Conservation (phyloP, 2,329 filamentous ascomycete genomes). For the Gnomoniopsis sp. region DNA sequence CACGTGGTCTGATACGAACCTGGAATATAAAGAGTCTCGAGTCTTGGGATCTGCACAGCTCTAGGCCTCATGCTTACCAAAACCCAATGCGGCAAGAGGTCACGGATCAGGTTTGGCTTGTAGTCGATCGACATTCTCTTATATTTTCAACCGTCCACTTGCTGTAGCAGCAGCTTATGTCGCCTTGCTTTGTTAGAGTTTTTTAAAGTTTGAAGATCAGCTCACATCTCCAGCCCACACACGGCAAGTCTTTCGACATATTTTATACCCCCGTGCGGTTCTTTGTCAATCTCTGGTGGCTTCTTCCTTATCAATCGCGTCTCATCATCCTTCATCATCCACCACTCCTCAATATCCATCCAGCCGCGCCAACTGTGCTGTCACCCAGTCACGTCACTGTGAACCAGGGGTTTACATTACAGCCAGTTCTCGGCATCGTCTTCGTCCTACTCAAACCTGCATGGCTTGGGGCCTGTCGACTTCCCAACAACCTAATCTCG, state of each 20-base stretch:
- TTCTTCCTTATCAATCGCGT: not conserved
- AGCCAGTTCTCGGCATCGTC: not conserved
- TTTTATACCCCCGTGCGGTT: not conserved
- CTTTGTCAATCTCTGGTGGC: not conserved
- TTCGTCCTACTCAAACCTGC: not conserved
- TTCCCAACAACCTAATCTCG: not conserved
- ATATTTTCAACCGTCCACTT: too few relatives aligned
- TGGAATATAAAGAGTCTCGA: not conserved
- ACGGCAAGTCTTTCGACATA: not conserved
- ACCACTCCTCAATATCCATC: not conserved
- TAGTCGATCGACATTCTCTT: not conserved
- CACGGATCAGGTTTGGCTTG: not conserved
- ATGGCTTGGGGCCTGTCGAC: not conserved
- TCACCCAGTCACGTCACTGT: not conserved
- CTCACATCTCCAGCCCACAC: not conserved
- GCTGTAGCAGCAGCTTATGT: not conserved
- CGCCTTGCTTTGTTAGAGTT: not conserved
- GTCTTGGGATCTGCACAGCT: not conserved
- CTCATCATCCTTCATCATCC: not conserved
- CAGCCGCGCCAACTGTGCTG: not conserved
- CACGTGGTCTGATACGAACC: not conserved
- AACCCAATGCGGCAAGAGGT: not conserved
- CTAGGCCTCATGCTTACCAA: not conserved
- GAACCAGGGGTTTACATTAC: not conserved
- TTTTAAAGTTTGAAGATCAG: not conserved